These are phyloP conservation scores for Fusarium begoniae DNA, from an alignment of 2,329 filamentous ascomycete genomes.

Conservation along the genomic window DNA sequence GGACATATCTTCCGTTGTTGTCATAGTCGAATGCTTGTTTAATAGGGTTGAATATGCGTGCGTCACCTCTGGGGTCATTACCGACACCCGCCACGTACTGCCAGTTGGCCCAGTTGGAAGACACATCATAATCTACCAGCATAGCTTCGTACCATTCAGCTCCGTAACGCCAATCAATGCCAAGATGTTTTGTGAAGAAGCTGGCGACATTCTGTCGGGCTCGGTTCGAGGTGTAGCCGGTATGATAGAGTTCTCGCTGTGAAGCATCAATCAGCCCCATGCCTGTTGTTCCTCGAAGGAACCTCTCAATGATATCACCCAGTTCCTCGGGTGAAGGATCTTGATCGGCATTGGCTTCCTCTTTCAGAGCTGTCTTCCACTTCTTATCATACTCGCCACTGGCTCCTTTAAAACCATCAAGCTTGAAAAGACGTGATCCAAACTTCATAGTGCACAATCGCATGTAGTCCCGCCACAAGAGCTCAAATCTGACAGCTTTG, in stretches of 20 bases:
- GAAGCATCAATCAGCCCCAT: conserved; percentile 81
- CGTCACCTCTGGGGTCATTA: conserved; percentile 77
- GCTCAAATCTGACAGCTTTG: conserved; percentile 73
- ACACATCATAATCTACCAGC: conserved; percentile 79
- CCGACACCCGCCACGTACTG: conserved; percentile 83
- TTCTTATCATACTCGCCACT: conserved; percentile 52
- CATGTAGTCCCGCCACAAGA: conserved; percentile 86
- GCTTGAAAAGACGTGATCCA: conserved; percentile 68
- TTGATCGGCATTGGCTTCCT: conserved; percentile 48
- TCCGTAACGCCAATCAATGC: conserved; percentile 81
- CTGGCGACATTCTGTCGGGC: conserved; percentile 80
- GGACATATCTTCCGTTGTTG: conserved; percentile 72
- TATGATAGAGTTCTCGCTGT: conserved; percentile 77
- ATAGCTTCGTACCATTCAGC: conserved; percentile 85
- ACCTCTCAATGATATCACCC: conserved; percentile 61
- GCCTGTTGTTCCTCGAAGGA: conserved; percentile 75
- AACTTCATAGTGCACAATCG: conserved; percentile 78
- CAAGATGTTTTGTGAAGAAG: conserved; percentile 77
- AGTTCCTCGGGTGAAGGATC: conserved; percentile 55
- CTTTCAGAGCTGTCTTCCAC: conserved; percentile 58
- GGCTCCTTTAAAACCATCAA: conserved; percentile 68
- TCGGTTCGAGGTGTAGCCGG: conserved; percentile 81
- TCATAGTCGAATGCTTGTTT: conserved; percentile 86
- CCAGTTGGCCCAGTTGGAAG: conserved; percentile 84
- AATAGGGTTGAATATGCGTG: conserved; percentile 81